Base-by-base conservation (phyloP, 2,329 filamentous ascomycete genomes). In the Microdochium nivale region DNA sequence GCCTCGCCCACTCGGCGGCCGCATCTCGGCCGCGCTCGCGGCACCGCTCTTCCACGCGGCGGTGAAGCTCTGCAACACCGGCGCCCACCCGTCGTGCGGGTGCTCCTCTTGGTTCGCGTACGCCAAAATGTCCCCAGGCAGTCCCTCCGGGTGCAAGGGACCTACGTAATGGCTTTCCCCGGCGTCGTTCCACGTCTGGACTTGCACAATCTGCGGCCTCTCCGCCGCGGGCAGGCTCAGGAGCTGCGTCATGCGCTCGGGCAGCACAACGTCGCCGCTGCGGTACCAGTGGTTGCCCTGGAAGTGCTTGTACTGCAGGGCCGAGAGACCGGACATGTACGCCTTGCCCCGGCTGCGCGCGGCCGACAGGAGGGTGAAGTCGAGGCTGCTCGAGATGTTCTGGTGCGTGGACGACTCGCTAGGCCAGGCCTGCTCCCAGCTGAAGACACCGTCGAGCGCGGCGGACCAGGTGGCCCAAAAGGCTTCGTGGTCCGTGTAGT, bases 381-480 rank as follows among this genome's bases (percentile, higher is more conserved):
- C 59, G 37, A 51, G 52, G 25, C 58, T 54, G 8, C 59, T 61
- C 25, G 59, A 60, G 14, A 64, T 60, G 43, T 66, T 65, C 3
- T 54, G 55, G 14, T 59, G 58, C 1, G 37, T 53, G 30, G 63
- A 58, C 21, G 56, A 58, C 7, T 51, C 49, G n/a, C 54, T 55
- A 1, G 67, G 65, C 68, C 68, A 70, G 24, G 64, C 58, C 1
- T 64, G 61, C 57, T 70, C 67, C 68, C 68, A 70, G 57, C 60
- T 68, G 51, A 69, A 69, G 3, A 68, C 55, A 9, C 67, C 67
- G 50, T 70, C 66, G 16, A 70, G 49, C 1, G 61, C 56, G 49
- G 55, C 56, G 25, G 58, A 59, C 64, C 66, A 70, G 32, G 58
- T 59, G 25, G 57, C 49, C 54, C 64, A 63, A 55, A 61, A 67